Evolutionary conservation across 176 grass and related monocot species (phyloP).

Genomic region (Oryza nivara): DNA sequence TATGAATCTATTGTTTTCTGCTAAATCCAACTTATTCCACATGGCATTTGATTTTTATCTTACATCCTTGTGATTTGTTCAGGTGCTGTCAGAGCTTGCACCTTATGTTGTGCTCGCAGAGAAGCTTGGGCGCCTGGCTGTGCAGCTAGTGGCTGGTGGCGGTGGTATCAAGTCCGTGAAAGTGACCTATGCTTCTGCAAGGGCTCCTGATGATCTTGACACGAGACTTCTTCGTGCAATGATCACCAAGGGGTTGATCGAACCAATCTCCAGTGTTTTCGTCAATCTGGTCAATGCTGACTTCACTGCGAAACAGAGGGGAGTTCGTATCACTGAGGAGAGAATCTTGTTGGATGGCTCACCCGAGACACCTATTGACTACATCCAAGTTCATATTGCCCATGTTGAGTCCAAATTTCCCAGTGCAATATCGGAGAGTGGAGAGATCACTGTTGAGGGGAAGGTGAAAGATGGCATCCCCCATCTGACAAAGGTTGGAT

Average conservation of each 20-base stretch:
- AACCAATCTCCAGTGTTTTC: constrained; percentile 80
- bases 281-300: constrained; percentile 91
- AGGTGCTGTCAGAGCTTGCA: constrained; percentile 89
- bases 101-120: constrained; percentile 80
- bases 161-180: constrained; percentile 92
- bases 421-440: constrained; percentile 58
- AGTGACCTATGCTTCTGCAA: constrained; percentile 75
- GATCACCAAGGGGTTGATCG: constrained; percentile 92
- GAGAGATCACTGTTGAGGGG: constrained; percentile 69
- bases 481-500: constrained; percentile 78
- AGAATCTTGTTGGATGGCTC: constrained; percentile 71
- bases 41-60: background rate
- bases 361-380: constrained; percentile 72
- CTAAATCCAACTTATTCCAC: background rate
- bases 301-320: constrained; percentile 83
- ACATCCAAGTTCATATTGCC: constrained; percentile 77
- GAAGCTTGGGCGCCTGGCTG: constrained; percentile 81
- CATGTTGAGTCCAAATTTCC: constrained; percentile 80
- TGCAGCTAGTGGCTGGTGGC: constrained; percentile 83
- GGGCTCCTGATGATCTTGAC: constrained; percentile 83
- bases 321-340: constrained; percentile 74
- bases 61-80: constrained; percentile 13
- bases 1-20: constrained; percentile 26
- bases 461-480: constrained; percentile 78
- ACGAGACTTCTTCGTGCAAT: constrained; percentile 86